These are phyloP conservation scores for Aspergillus sp. DNA, from an alignment of 2,329 filamentous ascomycete species.

Conservation along the genomic window DNA sequence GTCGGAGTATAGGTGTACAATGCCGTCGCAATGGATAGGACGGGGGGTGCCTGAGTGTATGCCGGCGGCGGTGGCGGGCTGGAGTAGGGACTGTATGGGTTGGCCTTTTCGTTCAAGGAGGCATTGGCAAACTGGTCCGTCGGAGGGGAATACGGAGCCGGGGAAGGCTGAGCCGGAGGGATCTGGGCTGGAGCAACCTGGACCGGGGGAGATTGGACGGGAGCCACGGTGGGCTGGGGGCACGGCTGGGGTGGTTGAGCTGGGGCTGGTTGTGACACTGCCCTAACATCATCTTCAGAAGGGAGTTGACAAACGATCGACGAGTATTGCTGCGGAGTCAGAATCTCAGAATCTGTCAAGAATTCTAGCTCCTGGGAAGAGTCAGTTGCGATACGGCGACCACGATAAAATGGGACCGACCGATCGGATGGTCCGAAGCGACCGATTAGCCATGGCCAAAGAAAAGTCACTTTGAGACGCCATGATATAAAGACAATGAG, in stretches of 20 bases:
- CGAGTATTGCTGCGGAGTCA: conserved; percentile 66
- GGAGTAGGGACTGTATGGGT: conserved; percentile 32
- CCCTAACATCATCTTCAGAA: conserved; percentile 25
- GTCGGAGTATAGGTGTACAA: conserved; percentile 74
- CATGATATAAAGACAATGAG: conserved; percentile 16
- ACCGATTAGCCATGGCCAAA: conserved; percentile 65
- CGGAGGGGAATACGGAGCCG: conserved; percentile 28
- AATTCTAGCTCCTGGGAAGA: conserved; percentile 70
- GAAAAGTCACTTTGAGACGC: conserved; percentile 25
- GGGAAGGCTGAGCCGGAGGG: conserved; percentile 20
- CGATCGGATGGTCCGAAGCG: conserved; percentile 77
- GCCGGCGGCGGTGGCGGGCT: conserved; percentile 43
- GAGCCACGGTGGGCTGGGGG: conserved; percentile 11
- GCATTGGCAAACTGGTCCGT: conserved; percentile 29
- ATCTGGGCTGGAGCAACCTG: conserved; percentile 10
- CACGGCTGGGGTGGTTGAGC: conserved; percentile 23
- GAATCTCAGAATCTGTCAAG: conserved; percentile 71
- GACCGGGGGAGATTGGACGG: background rate
- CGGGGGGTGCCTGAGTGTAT: conserved; percentile 40
- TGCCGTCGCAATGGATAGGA: conserved; percentile 66
- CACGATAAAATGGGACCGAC: conserved; percentile 40
- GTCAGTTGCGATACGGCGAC: too few relatives aligned
- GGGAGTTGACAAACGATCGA: conserved; percentile 67
- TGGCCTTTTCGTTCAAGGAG: conserved; percentile 34
- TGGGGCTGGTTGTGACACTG: conserved; percentile 11